Evolutionary conservation across 2,329 filamentous ascomycete genomes (phyloP), one percentile per base, ranked within the genome.

Genomic region (Elsinoe ampelina): DNA sequence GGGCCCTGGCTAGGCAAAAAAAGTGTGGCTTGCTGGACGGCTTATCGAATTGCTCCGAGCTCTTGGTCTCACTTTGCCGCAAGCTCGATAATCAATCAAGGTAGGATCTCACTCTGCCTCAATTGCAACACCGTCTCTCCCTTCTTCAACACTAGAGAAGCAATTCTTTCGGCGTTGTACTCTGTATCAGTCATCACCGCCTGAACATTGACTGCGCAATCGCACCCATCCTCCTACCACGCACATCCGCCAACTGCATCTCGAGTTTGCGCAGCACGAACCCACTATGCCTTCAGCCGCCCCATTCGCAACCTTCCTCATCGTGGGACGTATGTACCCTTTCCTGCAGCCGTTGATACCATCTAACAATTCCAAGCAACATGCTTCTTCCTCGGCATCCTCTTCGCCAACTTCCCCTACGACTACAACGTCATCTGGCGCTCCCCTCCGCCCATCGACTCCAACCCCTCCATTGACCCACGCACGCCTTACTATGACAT

Each of bases 321-420:
- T 98, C 69, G 85, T 97, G 64, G 91, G 89, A 63, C 90, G 92
- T 96, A 81, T 70, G 89, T 82, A 54, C 57, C 35, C 61, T 55
- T 48, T 47, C 45, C 54, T 36, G 57, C 30, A 52, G 22, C 47
- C 19, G 12, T 54, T 42, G 5, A 54, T 34, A 19, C 8, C 39
- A 36, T 34, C 13, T 45, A 51, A 55, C 45, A 15, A 1, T 13
- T 32, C 36, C 43, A 63, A 78, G 76, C 76, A 59, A 90, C 87
- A 63, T 95, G 89, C 73, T 98, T 98, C 82, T 95, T 97, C 81
- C 86, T 98, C 62, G 93, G 93, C 65, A 90, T 97, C 72, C 85
- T 98, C 73, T 98, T 97, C 81, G 90, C 90, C 65, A 84, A 85
- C 61, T 95, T 97, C 73, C 91, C 93, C 60, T 98, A 97, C 78